Evolutionary conservation across 805 yeast species (phyloP), one percentile per base, ranked within the genome.

Genomic region (Saccharomyces paradoxus): DNA sequence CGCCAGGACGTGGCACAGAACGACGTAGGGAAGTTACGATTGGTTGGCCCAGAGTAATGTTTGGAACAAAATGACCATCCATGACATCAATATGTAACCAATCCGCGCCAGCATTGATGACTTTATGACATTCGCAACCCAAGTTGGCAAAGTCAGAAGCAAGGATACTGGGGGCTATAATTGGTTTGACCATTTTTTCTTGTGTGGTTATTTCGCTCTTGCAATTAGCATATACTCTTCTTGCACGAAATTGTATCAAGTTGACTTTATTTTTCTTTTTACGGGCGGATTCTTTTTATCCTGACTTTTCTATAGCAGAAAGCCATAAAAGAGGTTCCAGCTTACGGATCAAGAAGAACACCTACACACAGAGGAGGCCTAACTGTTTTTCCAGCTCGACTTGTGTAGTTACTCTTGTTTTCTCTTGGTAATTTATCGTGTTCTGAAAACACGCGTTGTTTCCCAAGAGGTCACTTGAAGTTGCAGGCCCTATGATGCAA

Each of bases 11-110:
- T 51, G 98, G 96, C 49, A 90, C 80, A 32, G 82, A 81, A 58
- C 82, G 79, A 64, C 97, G 82, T 66, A 91, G 79, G 32, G 88
- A 81, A 54, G 82, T 74, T 50, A 91, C 90, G 53, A 92, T 81
- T 54, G 96, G 96, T 41, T 96, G 89, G 27, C 99, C 99, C 65
- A 94, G 77, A 1, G 97, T 85, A 60, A 94, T 86, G 74, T 94
- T 94, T 61, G 99, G 99, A 50, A 94, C 99, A 69, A 94, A 94
- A 72, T 92, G 91, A 50, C 99, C 99, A 70, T 94, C 99, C 99
- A 94, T 94, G 50, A 94, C 92, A 72, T 94, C 99, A 52, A 94
- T 83, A 72, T 94, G 99, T 58, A 94, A 83, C 99, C 99, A 94
- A 65, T 92, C 96, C 22, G 97, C 96, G 26, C 87, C 86, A 54